Evolutionary conservation across 352 stramenopile genomes (phyloP).

Genomic region (Paralagenidium karlingii): DNA sequence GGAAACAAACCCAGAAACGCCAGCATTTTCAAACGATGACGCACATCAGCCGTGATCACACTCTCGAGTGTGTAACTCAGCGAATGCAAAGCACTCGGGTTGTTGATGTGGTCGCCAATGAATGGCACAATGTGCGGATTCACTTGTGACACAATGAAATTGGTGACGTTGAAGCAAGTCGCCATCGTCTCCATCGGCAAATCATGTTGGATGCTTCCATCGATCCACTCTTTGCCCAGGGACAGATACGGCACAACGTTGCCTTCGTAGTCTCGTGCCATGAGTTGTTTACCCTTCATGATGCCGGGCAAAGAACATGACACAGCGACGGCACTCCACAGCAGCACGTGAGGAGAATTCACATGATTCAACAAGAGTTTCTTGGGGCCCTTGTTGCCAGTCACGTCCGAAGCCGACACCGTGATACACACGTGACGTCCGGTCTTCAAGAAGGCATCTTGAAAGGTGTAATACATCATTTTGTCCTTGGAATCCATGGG

Average conservation of each 20-base stretch:
- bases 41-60: constrained; percentile 62
- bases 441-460: constrained; percentile 88
- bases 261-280: constrained; percentile 61
- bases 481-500: constrained; percentile 28
- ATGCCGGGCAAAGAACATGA: constrained; percentile 88
- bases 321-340: constrained; percentile 84
- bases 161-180: constrained; percentile 89
- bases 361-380: constrained; percentile 90
- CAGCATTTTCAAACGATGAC: constrained; percentile 58
- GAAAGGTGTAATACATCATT: constrained; percentile 81
- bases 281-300: constrained; percentile 83
- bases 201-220: constrained; percentile 86
- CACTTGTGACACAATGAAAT: constrained; percentile 84
- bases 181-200: constrained; percentile 90
- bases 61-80: constrained; percentile 67
- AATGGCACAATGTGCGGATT: constrained; percentile 91
- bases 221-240: constrained; percentile 87
- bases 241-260: constrained; percentile 85
- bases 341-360: constrained; percentile 85
- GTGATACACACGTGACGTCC: constrained; percentile 91
- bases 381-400: constrained; percentile 62
- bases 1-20: constrained; percentile 80
- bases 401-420: constrained; percentile 84
- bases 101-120: constrained; percentile 81
- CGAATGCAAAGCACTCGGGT: constrained; percentile 43